Conservation (phyloP, 768 basidiomycete species). For the Pulveroboletus sp. region DNA sequence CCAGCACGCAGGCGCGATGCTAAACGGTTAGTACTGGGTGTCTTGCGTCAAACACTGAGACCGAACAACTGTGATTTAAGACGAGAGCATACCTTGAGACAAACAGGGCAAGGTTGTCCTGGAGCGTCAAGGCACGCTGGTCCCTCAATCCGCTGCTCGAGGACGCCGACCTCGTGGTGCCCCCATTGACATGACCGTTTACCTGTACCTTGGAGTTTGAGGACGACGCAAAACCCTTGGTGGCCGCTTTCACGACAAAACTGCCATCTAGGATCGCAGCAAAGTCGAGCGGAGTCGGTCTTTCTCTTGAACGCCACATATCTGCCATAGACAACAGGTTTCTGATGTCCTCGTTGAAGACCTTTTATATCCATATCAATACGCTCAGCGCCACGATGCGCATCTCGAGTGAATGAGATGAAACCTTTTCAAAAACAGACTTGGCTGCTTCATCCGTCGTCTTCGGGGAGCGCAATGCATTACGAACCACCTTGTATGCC, state of each 20-base stretch:
- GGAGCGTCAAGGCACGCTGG: slow-evolving; percentile 69
- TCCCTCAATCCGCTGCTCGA: slow-evolving; percentile 57
- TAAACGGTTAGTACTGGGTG: slow-evolving; percentile 69
- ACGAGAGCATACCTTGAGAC: slow-evolving; percentile 62
- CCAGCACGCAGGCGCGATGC: slow-evolving; percentile 61
- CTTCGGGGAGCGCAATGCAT: slow-evolving; percentile 49
- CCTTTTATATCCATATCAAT: slow-evolving; percentile 40
- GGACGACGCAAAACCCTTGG: slow-evolving; percentile 8
- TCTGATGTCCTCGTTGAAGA: slow-evolving; percentile 82
- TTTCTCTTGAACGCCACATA: slow-evolving; percentile 93
- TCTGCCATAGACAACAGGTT: slow-evolving; percentile 91
- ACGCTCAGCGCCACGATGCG: background rate
- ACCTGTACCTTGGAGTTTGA: slow-evolving; percentile 17
- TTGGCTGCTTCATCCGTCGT: slow-evolving; percentile 50
- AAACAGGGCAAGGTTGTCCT: slow-evolving; percentile 81
- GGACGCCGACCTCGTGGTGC: too few species aligned
- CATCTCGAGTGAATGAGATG: background rate
- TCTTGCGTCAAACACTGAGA: slow-evolving; percentile 5
- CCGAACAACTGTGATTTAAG: background rate
- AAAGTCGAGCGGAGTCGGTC: slow-evolving; percentile 80
- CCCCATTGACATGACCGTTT: slow-evolving; percentile 26
- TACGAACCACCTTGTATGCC: slow-evolving; percentile 80
- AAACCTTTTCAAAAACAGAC: slow-evolving; percentile 80
- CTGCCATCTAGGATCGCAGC: slow-evolving; percentile 64
- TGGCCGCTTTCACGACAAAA: slow-evolving; percentile 43